These are phyloP conservation scores for Penicillium pulvis DNA, from an alignment of 495 filamentous ascomycete genomes.

Conservation along the genomic window DNA sequence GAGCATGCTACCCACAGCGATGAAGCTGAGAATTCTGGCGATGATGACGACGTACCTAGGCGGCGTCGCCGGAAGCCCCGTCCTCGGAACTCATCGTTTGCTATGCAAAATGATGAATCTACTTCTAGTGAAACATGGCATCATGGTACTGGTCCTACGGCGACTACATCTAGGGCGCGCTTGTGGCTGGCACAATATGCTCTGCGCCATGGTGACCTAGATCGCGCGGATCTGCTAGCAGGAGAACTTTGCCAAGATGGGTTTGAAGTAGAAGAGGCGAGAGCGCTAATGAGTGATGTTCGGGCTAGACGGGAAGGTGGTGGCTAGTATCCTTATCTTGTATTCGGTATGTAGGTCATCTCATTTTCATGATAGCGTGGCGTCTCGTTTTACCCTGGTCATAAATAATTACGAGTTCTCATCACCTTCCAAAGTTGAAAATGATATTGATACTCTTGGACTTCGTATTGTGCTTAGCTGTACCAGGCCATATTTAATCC, in stretches of 20 bases:
- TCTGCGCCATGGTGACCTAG: slow-evolving; percentile 71
- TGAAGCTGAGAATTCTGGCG: slow-evolving; percentile 48
- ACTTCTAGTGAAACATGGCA: slow-evolving; percentile 45
- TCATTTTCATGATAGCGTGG: slow-evolving; percentile 25
- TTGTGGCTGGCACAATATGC: slow-evolving; percentile 91
- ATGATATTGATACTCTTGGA: background rate
- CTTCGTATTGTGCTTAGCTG: no score
- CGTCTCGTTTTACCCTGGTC: slow-evolving; percentile 12
- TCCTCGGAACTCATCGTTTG: slow-evolving; percentile 36
- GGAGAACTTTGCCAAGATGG: slow-evolving; percentile 95
- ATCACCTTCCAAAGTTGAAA: background rate
- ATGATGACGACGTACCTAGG: slow-evolving; percentile 29
- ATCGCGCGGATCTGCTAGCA: slow-evolving; percentile 76
- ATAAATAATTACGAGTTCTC: slow-evolving; percentile 5
- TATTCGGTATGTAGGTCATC: slow-evolving; percentile 5
- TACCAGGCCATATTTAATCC: background rate
- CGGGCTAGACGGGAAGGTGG: slow-evolving; percentile 71
- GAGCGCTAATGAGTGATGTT: slow-evolving; percentile 89
- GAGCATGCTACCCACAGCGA: slow-evolving; percentile 27
- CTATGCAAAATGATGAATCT: slow-evolving; percentile 51
- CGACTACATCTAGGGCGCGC: slow-evolving; percentile 84
- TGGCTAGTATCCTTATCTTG: slow-evolving; percentile 10
- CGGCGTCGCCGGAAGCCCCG: slow-evolving; percentile 28
- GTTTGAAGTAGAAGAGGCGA: slow-evolving; percentile 96
- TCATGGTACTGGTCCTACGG: slow-evolving; percentile 74